These are phyloP conservation scores for Amorphotheca resinae DNA, from an alignment of 495 filamentous ascomycete species.

Conservation along the genomic window DNA sequence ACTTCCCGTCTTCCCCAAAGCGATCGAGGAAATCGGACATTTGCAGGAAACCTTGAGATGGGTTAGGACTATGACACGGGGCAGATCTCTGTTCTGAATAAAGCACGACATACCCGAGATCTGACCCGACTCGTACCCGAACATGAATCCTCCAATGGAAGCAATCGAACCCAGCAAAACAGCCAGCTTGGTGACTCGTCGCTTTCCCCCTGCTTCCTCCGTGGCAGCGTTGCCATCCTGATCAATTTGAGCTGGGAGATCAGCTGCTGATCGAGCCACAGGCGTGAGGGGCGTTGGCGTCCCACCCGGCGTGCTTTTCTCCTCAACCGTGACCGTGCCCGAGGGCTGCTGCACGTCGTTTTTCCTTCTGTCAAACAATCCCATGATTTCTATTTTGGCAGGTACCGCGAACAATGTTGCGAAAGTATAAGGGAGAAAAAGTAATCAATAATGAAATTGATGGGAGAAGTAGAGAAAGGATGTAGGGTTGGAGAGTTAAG, in stretches of 20 bases:
- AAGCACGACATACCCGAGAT: conserved; percentile 17
- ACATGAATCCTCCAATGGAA: conserved; percentile 70
- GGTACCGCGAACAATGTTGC: neutral
- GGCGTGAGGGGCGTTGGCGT: neutral
- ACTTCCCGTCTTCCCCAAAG: conserved; percentile 33
- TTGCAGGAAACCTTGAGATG: conserved; percentile 40
- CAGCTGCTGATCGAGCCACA: neutral
- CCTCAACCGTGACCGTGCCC: neutral
- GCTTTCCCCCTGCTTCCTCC: neutral
- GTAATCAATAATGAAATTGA: too few relatives aligned
- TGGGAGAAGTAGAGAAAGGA: too few relatives aligned
- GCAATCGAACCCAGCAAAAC: conserved; percentile 32
- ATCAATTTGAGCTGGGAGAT: neutral
- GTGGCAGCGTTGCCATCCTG: neutral
- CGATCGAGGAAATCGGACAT: conserved; percentile 42
- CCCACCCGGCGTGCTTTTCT: neutral
- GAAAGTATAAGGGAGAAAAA: too few relatives aligned
- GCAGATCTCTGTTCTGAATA: neutral
- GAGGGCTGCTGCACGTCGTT: too few relatives aligned
- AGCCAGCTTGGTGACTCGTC: conserved; percentile 25
- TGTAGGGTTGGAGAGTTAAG: too few relatives aligned
- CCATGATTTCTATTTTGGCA: neutral
- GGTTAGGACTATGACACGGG: too few relatives aligned
- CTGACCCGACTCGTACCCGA: conserved; percentile 56
- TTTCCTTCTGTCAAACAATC: neutral